Base-by-base conservation (phyloP, 306 rosid species). In the Chamaecrista fasciculata region DNA sequence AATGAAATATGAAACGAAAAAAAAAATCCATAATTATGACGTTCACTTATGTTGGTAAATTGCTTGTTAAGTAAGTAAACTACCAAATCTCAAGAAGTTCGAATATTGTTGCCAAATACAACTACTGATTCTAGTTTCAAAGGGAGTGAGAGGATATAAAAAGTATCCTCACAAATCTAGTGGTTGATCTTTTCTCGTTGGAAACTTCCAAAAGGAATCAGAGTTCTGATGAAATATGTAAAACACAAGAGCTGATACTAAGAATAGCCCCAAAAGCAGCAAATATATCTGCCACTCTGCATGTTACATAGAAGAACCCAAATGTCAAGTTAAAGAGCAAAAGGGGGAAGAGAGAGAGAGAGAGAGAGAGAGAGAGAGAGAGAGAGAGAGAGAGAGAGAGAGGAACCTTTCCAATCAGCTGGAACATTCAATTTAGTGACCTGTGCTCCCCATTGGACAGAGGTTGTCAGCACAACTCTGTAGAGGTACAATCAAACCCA, bases 271-370 rank as follows among this genome's bases (percentile, higher is more conserved):
- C 51, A 88, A 10, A 65, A 92, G 96, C 55, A 92, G 68, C 88
- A 80, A 8, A 70, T 92, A 92, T 71, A 92, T 90, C 89, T 92
- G 98, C 98, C 98, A 90, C 79, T 92, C 98, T 92, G 98, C 88
- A 87, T 6, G 78, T 82, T 80, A 55, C 8, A 62, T 3, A 61
- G 49, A 39, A 75, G 61, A 74, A 19, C 26, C 34, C 5, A 76
- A 63, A 64, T 20, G 68, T 71, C 58, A 80, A 46, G 31, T 39
- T 47, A 16, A 55, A 31, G 7, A 24, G 8, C 36, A 23, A 16
- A 3, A 24, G 33, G 24, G 12, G 5, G 63, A 47, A 3, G 52
- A 19, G 18, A 47, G 23, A n/a, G 6, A 2, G 21, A 15, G 50
- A 16, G 52, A 26, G 31, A 11, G 25, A 0, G 59, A 34, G 72